Evolutionary conservation across 2,329 filamentous ascomycete species (phyloP), one percentile per base, ranked within the genome.

Genomic region (Septoria linicola): DNA sequence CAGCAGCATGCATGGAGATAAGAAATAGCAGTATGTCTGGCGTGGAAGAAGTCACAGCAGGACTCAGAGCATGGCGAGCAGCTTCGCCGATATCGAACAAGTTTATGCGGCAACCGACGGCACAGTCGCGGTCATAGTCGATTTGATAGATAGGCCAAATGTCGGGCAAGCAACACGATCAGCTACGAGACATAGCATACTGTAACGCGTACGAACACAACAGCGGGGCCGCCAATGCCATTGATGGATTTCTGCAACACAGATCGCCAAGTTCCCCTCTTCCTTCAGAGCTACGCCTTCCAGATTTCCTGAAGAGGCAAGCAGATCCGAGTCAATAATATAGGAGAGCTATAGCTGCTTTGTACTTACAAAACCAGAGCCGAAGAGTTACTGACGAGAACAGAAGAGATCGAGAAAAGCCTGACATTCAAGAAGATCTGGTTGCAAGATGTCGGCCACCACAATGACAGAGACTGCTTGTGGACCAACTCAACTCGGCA

Each of bases 401-500:
- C n/a, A 21, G 41, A 21, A 46, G 23, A 17, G 19, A 19, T n/a
- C 6, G 4, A 4, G 14, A 32, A 42, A 41, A 20, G 31, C 31
- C n/a, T n/a, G n/a, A n/a, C n/a, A n/a, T n/a, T n/a, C n/a, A n/a
- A n/a, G n/a, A n/a, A n/a, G n/a, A n/a, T n/a, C n/a, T n/a, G n/a
- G n/a, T 21, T 42, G 21, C 16, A 25, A 11, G 21, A 42, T 30
- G 21, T 20, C 37, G 4, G 11, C 6, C 43, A 47, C 7, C 8
- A 41, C 13, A 1, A 23, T 11, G n/a, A 36, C 25, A 10, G 8
- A 19, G 1, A 4, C 19, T 5, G 7, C 32, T 8, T n/a, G 34
- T 8, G 13, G 23, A 3, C 5, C 17, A 2, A 41, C 48, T 0
- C 57, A 51, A 45, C 13, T 14, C 21, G 48, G 54, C 21, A 57